Percentiles rank a stretch among this genome's conserved stretches.
phyloP scores from a whole-genome alignment of 2,329 filamentous ascomycete species.

The Colletotrichum sp. region DNA sequence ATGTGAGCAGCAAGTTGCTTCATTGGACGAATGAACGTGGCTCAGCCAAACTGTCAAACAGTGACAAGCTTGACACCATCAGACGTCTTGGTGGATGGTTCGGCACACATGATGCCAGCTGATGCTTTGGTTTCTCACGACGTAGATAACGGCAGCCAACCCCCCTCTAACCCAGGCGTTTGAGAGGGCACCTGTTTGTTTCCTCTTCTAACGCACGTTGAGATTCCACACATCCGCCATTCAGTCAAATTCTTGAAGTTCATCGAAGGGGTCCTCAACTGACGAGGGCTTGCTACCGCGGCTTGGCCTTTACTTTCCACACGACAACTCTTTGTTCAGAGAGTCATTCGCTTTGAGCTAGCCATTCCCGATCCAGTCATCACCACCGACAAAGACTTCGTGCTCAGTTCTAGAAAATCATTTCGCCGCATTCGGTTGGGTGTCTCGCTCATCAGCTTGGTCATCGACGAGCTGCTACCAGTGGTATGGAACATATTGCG shows the following conservation, averaged over 20 bases:
- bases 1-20: background rate
- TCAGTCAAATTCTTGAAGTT: background rate
- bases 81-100: background rate
- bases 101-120: background rate
- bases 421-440: conserved; percentile 5
- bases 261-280: background rate
- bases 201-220: background rate
- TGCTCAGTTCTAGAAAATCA: conserved; percentile 12
- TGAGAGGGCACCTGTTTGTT: background rate
- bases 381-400: conserved; percentile 6
- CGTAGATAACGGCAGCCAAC: background rate
- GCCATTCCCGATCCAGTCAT: conserved; percentile 13
- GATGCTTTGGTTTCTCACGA: background rate
- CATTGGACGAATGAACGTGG: background rate
- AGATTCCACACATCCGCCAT: background rate
- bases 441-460: conserved; percentile 10
- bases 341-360: conserved; percentile 1
- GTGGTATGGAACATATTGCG: conserved; percentile 17
- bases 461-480: conserved; percentile 14
- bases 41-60: conserved; percentile 4
- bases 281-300: background rate
- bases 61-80: background rate
- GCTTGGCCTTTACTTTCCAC: background rate
- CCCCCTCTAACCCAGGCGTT: background rate
- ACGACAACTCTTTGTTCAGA: conserved; percentile 6